Conservation (phyloP, 2,329 filamentous ascomycete species). For the Alternaria incomplexa region DNA sequence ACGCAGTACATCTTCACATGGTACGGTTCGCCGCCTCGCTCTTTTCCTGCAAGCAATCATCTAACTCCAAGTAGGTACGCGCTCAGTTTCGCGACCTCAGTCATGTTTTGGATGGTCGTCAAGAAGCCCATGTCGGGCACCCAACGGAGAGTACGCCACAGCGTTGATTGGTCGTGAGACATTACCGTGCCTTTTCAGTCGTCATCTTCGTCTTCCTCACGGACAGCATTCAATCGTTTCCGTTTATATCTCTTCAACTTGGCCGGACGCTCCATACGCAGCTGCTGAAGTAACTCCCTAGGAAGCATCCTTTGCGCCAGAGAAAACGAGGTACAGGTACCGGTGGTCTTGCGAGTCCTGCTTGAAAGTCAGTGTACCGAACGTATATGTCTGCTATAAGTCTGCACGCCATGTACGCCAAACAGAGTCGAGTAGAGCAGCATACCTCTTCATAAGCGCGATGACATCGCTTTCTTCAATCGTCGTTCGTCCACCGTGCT, state of each 20-base stretch:
- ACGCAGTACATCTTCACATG: slow-evolving; percentile 99
- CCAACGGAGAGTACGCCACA: slow-evolving; percentile 75
- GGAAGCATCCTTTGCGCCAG: slow-evolving; percentile 84
- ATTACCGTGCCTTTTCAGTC: slow-evolving; percentile 35
- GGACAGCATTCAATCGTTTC: slow-evolving; percentile 51
- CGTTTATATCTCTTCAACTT: slow-evolving; percentile 55
- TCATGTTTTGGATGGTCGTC: slow-evolving; percentile 97
- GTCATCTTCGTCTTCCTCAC: slow-evolving; percentile 55
- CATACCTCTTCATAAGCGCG: slow-evolving; percentile 82
- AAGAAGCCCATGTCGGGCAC: slow-evolving; percentile 82
- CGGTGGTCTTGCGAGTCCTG: slow-evolving; percentile 67
- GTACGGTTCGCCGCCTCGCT: slow-evolving; percentile 59
- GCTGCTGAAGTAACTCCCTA: slow-evolving; percentile 79
- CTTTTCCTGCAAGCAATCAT: neutral
- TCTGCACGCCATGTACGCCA: slow-evolving; percentile 8
- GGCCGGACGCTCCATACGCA: slow-evolving; percentile 66
- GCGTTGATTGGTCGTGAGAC: slow-evolving; percentile 70
- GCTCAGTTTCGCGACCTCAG: slow-evolving; percentile 79
- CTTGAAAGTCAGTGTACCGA: slow-evolving; percentile 4
- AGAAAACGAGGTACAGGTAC: slow-evolving; percentile 77
- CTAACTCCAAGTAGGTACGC: slow-evolving; percentile 72
- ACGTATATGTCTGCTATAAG: slow-evolving; percentile 5
- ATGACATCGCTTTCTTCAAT: slow-evolving; percentile 86
- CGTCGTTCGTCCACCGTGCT: slow-evolving; percentile 81
- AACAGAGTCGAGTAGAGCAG: slow-evolving; percentile 34